Evolutionary conservation across 345 rosid species (phyloP).

Genomic region (Alliaria petiolata): DNA sequence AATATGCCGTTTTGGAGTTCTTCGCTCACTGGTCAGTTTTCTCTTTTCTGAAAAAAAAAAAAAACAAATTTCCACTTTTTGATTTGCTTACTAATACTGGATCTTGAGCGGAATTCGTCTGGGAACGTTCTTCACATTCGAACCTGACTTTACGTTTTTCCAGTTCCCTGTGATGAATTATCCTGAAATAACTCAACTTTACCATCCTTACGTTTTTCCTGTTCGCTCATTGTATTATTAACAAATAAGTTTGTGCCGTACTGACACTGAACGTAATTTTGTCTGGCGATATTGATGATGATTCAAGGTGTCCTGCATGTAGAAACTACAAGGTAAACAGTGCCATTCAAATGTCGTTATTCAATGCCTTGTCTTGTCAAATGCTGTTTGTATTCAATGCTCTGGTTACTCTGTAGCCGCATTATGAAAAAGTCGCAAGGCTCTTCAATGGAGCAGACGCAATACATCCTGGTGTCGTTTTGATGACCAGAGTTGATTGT

Average conservation of each 20-base stretch:
- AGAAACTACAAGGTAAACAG: conserved; percentile 86
- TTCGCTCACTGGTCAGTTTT: conserved; percentile 77
- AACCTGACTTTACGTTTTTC: not conserved
- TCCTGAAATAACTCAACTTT: not conserved
- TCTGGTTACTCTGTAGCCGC: conserved; percentile 56
- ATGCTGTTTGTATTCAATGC: conserved; percentile 23
- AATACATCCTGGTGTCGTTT: conserved; percentile 70
- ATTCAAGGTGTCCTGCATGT: conserved; percentile 98
- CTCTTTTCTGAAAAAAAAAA: not conserved
- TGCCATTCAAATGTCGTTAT: not conserved
- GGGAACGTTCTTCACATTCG: not conserved
- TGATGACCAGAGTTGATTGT: conserved; percentile 95
- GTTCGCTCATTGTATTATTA: too few relatives aligned
- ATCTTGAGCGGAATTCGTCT: not conserved
- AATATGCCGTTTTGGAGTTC: conserved; percentile 79
- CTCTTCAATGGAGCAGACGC: conserved; percentile 90
- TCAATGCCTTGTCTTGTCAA: conserved; percentile 2
- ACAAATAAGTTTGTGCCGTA: not conserved
- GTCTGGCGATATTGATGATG: not conserved
- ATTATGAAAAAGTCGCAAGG: conserved; percentile 91
- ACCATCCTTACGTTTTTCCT: too few relatives aligned
- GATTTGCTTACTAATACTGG: not conserved
- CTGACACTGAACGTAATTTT: not conserved
- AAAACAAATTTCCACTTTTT: not conserved
- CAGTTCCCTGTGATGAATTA: not conserved